These are phyloP conservation scores for Theobroma grandiflorum DNA, from an alignment of 441 rosid species.

Conservation along the genomic window DNA sequence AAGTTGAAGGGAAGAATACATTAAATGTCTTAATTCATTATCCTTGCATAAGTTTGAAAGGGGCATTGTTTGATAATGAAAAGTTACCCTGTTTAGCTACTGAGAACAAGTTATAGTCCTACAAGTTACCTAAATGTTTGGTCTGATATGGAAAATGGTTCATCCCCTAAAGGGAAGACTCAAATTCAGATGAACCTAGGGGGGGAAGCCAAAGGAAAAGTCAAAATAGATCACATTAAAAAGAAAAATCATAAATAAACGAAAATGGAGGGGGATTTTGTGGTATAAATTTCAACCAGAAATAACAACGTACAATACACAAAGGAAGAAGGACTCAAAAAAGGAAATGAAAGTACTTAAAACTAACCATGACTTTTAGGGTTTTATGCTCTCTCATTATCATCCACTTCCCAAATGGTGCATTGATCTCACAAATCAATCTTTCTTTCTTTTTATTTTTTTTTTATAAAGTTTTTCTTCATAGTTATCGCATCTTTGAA, in stretches of 20 bases:
- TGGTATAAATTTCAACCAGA: background rate
- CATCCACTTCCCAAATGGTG: background rate
- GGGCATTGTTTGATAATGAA: background rate
- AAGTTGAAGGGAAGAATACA: background rate
- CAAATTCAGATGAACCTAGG: conserved; percentile 27
- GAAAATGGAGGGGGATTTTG: background rate
- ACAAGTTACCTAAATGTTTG: conserved; percentile 11
- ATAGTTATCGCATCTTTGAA: conserved; percentile 62
- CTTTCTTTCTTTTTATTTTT: background rate
- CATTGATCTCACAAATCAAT: background rate
- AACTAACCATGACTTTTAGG: conserved; percentile 30
- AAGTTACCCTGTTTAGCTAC: background rate
- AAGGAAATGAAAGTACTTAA: conserved; percentile 46
- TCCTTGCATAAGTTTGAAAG: background rate
- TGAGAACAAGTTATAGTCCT: conserved; percentile 19
- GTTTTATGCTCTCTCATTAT: conserved; percentile 30
- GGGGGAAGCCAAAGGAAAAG: background rate
- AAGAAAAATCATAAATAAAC: background rate
- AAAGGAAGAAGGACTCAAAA: background rate
- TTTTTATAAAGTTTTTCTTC: conserved; percentile 25
- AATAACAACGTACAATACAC: too few species aligned
- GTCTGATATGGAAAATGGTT: conserved; percentile 39
- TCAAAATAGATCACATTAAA: too few species aligned
- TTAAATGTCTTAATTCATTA: background rate
- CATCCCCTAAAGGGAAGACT: conserved; percentile 36